Percentiles rank a stretch among this genome's conserved stretches.
phyloP scores from a whole-genome alignment of 495 filamentous ascomycete genomes.

The Cudoniella acicularis region DNA sequence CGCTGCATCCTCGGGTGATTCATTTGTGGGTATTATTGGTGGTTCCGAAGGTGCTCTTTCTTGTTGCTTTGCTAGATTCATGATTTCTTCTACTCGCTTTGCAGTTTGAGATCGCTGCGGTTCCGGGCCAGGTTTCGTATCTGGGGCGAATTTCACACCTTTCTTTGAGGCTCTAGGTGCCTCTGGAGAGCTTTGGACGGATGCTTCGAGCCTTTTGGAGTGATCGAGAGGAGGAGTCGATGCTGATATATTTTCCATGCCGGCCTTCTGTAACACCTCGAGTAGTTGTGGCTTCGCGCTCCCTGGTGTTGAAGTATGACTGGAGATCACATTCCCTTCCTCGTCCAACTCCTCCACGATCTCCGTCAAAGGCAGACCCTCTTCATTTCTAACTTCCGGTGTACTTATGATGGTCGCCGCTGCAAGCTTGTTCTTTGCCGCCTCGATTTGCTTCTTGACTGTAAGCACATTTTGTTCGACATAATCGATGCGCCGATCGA shows the following conservation, averaged over 20 bases:
- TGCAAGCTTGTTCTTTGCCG: constrained; percentile 63
- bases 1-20: constrained; percentile 74
- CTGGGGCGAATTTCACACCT: constrained; percentile 37
- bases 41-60: constrained; percentile 36
- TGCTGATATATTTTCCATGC: constrained; percentile 37
- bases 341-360: constrained; percentile 93
- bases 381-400: constrained; percentile 52
- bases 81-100: constrained; percentile 44
- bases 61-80: constrained; percentile 41
- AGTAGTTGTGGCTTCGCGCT: constrained; percentile 58
- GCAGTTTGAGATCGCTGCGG: constrained; percentile 33
- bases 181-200: not conserved
- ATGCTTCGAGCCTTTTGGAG: no score
- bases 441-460: constrained; percentile 63
- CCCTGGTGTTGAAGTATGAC: constrained; percentile 54
- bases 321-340: constrained; percentile 76
- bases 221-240: not conserved
- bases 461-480: constrained; percentile 74
- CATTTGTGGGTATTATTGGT: constrained; percentile 50
- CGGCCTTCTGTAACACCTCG: constrained; percentile 67
- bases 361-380: constrained; percentile 72
- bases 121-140: constrained; percentile 47
- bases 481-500: constrained; percentile 80
- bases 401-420: constrained; percentile 42
- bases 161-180: constrained; percentile 20